Evolutionary conservation across 306 rosid species (phyloP).

Genomic region (Prunus armeniaca): DNA sequence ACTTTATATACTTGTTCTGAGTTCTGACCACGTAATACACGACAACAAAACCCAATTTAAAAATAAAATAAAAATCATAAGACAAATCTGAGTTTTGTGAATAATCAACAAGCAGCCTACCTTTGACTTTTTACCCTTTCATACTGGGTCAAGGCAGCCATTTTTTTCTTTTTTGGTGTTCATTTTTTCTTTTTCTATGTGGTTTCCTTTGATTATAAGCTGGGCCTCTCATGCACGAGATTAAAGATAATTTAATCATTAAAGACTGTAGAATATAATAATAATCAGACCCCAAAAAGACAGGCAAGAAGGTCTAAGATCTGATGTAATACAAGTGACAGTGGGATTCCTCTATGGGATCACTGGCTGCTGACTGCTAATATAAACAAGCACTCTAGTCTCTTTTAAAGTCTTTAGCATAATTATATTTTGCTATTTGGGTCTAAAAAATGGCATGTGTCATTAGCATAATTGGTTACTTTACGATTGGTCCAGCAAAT

Average conservation of each 20-base stretch:
- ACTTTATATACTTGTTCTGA: neutral
- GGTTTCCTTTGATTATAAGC: neutral
- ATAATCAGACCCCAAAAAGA: neutral
- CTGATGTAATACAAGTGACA: conserved; percentile 46
- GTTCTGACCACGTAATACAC: neutral
- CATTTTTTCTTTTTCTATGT: neutral
- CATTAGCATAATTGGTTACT: conserved; percentile 22
- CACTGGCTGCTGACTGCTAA: conserved; percentile 26
- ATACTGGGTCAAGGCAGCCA: conserved; percentile 25
- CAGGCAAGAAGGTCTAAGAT: conserved; percentile 26
- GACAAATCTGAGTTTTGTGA: conserved; percentile 14
- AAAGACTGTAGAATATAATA: neutral
- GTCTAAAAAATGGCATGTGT: conserved; percentile 26
- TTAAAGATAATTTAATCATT: neutral
- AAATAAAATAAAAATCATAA: neutral
- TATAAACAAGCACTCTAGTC: conserved; percentile 3
- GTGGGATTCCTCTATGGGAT: conserved; percentile 34
- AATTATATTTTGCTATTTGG: neutral
- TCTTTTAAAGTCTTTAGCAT: conserved; percentile 6
- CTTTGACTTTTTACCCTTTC: conserved; percentile 42
- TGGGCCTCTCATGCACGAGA: neutral
- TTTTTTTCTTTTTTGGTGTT: conserved; percentile 2
- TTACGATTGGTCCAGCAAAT: neutral
- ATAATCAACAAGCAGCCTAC: conserved; percentile 38
- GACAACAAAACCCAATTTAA: neutral